Evolutionary conservation across 2,329 filamentous ascomycete genomes (phyloP).

Genomic region (Fusarium oligoseptatum): DNA sequence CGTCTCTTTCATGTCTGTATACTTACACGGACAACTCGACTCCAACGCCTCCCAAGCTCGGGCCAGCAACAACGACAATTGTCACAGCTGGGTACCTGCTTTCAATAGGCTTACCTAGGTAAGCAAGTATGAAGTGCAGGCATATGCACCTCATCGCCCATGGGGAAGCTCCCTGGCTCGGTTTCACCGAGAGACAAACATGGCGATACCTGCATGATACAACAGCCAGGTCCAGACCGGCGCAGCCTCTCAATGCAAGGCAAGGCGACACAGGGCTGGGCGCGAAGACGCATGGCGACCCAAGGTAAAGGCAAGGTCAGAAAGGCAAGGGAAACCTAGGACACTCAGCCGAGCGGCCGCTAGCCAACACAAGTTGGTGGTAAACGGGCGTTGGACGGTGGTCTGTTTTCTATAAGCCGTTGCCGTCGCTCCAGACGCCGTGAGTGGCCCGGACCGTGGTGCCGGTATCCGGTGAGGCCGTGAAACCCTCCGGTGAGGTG

Average conservation of each 20-base stretch:
- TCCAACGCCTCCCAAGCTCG: neutral
- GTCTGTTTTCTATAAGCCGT: conserved; percentile 8
- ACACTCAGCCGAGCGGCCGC: neutral
- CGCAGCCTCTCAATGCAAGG: conserved; percentile 1
- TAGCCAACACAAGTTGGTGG: neutral
- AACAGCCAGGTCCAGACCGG: neutral
- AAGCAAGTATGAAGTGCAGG: conserved; percentile 1
- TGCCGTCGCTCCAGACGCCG: conserved; percentile 1
- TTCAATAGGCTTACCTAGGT: neutral
- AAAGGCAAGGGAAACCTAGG: conserved; percentile 10
- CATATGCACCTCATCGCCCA: conserved; percentile 11
- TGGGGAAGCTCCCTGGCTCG: conserved; percentile 10
- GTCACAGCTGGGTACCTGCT: neutral
- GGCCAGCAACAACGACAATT: neutral
- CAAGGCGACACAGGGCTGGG: conserved; percentile 5
- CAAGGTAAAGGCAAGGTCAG: conserved; percentile 5
- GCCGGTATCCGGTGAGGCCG: conserved; percentile 14
- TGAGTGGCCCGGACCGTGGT: conserved; percentile 22
- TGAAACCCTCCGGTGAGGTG: conserved; percentile 15
- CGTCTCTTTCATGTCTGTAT: neutral
- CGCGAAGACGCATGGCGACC: neutral
- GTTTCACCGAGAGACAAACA: conserved; percentile 10
- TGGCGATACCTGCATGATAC: conserved; percentile 1
- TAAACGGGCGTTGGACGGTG: conserved; percentile 15
- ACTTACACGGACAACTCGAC: conserved; percentile 14